A percentile compares a stretch with the other conserved stretches of the same genome.
Conservation (phyloP, 2,329 filamentous ascomycete species). For the Aspergillus costaricaensis region DNA sequence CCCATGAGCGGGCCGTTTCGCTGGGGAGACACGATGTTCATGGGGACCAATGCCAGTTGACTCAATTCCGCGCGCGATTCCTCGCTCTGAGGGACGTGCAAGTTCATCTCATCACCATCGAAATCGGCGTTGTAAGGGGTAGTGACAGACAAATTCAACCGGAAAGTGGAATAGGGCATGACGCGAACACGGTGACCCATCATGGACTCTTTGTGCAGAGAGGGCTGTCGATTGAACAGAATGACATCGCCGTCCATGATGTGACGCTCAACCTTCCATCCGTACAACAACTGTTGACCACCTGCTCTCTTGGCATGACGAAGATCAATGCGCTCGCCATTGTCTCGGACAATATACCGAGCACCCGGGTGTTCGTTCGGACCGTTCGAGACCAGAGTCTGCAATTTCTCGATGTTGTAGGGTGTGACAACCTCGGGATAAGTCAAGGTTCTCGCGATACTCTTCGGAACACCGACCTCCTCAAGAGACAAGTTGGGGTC, state of each 20-base stretch:
- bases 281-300: slow-evolving; percentile 81
- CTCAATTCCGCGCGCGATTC: slow-evolving; percentile 94
- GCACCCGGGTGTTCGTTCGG: slow-evolving; percentile 94
- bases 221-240: slow-evolving; percentile 99
- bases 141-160: slow-evolving; percentile 94
- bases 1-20: slow-evolving; percentile 97
- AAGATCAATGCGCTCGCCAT: slow-evolving; percentile 91
- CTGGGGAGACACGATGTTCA: slow-evolving; percentile 97
- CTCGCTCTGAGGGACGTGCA: slow-evolving; percentile 97
- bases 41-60: slow-evolving; percentile 94
- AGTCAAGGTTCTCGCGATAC: slow-evolving; percentile 87
- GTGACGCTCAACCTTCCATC: slow-evolving; percentile 98
- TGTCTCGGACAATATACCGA: slow-evolving; percentile 91
- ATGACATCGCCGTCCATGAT: slow-evolving; percentile 96
- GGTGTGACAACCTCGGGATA: slow-evolving; percentile 97
- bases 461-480: slow-evolving; percentile 93
- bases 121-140: slow-evolving; percentile 99
- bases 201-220: slow-evolving; percentile 99
- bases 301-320: slow-evolving; percentile 87
- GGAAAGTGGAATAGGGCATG: slow-evolving; percentile 99
- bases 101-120: slow-evolving; percentile 99
- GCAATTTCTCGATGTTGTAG: slow-evolving; percentile 94
- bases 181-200: slow-evolving; percentile 98
- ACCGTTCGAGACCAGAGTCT: slow-evolving; percentile 85
- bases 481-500: slow-evolving; percentile 95